Percentiles rank a stretch among this genome's conserved stretches.
These are phyloP conservation scores for Bolboschoenoplectus hybrid DNA, from an alignment of 202 grass and related monocot species.

Conservation along the genomic window DNA sequence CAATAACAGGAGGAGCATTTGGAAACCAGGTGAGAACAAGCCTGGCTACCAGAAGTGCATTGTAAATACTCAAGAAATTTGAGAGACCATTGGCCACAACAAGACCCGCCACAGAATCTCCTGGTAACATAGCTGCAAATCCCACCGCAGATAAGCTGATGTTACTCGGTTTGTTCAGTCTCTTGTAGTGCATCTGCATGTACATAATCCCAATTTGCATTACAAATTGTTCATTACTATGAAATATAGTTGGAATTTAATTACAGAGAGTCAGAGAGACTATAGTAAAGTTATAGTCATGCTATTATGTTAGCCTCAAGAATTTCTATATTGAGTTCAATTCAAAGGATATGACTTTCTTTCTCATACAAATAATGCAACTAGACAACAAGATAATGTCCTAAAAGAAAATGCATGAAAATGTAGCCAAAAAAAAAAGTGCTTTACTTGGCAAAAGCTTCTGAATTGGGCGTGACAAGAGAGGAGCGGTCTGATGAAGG, in stretches of 20 bases:
- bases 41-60: constrained; percentile 79
- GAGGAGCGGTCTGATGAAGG: constrained; percentile 69
- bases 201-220: constrained; percentile 28
- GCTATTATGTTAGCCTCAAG: not conserved
- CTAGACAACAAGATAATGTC: not conserved
- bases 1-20: constrained; percentile 83
- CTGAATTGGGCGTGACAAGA: constrained; percentile 59
- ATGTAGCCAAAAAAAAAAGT: not conserved
- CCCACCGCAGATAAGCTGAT: constrained; percentile 34
- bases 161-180: constrained; percentile 25
- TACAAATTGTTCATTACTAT: not conserved
- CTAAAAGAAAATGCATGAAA: constrained; percentile 2
- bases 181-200: constrained; percentile 40
- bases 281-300: not conserved
- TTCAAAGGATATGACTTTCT: not conserved
- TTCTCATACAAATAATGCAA: not conserved
- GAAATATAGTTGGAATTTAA: not conserved
- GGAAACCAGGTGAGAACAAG: constrained; percentile 98
- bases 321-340: not conserved
- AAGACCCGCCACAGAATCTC: constrained; percentile 72
- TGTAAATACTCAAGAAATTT: constrained; percentile 97
- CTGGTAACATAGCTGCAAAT: constrained; percentile 80
- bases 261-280: not conserved
- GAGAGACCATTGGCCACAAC: constrained; percentile 84
- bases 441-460: constrained; percentile 64